These are phyloP conservation scores for Geoglossum glabrum DNA, from an alignment of 495 filamentous ascomycete species.

Conservation along the genomic window DNA sequence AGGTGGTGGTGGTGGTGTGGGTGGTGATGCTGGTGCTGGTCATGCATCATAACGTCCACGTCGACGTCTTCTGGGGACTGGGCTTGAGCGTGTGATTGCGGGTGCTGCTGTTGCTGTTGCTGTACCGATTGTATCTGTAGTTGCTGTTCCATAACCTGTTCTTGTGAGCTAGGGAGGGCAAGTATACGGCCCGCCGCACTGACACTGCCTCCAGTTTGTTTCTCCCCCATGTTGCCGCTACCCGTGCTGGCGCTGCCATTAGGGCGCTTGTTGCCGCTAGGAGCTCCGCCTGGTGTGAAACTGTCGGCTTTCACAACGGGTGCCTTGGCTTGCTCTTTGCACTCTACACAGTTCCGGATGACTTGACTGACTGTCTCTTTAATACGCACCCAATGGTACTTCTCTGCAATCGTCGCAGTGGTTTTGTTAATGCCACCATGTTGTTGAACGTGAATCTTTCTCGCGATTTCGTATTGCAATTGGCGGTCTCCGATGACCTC, in stretches of 20 bases:
- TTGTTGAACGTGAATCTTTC: slow-evolving; percentile 47
- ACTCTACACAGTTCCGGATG: slow-evolving; percentile 79
- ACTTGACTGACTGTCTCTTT: slow-evolving; percentile 92
- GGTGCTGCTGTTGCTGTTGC: background rate
- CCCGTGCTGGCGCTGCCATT: background rate
- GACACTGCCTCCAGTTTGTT: background rate
- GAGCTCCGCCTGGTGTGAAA: background rate
- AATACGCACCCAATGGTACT: slow-evolving; percentile 96
- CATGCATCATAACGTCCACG: slow-evolving; percentile 9
- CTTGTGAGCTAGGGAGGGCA: background rate
- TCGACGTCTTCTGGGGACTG: background rate
- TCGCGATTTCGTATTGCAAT: slow-evolving; percentile 78
- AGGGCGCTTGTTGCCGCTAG: background rate
- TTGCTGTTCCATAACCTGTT: background rate
- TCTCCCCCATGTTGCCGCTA: background rate
- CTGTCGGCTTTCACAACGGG: slow-evolving; percentile 17
- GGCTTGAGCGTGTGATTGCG: background rate
- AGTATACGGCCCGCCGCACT: background rate
- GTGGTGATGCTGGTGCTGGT: slow-evolving; percentile 9
- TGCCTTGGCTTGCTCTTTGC: slow-evolving; percentile 57
- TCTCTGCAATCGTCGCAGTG: slow-evolving; percentile 79
- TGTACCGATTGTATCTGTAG: background rate
- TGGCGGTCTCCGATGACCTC: slow-evolving; percentile 87
- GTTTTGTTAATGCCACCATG: slow-evolving; percentile 98
- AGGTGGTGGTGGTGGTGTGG: slow-evolving; percentile 9